Evolutionary conservation across 805 yeast genomes (phyloP).

Genomic region (Myxozyma lipomycoides): DNA sequence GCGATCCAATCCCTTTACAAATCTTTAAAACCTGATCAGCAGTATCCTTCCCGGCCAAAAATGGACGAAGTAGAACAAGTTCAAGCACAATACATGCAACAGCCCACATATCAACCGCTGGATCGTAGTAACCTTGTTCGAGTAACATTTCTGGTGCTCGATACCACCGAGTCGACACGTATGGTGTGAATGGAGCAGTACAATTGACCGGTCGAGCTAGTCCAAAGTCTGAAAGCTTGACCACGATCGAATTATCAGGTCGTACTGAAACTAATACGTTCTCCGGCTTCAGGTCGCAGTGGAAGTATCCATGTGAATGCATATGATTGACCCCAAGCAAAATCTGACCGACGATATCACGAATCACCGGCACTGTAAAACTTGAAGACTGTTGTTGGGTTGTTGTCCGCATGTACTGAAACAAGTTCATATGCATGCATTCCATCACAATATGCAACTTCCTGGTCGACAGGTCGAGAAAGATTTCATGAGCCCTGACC

Average conservation of each 20-base stretch:
- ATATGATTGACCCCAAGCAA: constrained; percentile 78
- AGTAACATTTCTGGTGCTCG: constrained; percentile 82
- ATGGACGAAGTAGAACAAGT: constrained; percentile 66
- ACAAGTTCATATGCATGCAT: constrained; percentile 74
- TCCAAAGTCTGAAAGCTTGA: constrained; percentile 94
- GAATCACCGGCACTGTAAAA: neutral
- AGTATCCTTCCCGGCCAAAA: constrained; percentile 80
- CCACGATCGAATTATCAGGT: constrained; percentile 47
- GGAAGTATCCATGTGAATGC: constrained; percentile 64
- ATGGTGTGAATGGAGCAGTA: constrained; percentile 62
- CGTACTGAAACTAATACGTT: constrained; percentile 59
- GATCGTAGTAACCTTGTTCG: constrained; percentile 54
- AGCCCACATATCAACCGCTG: constrained; percentile 89
- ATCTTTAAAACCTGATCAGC: constrained; percentile 73
- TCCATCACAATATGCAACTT: constrained; percentile 85
- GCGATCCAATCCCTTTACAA: constrained; percentile 68
- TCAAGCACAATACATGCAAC: constrained; percentile 89
- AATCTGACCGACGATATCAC: constrained; percentile 55
- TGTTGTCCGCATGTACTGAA: constrained; percentile 41
- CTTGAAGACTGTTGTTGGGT: neutral
- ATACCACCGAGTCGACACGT: constrained; percentile 96
- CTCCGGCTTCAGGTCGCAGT: constrained; percentile 92
- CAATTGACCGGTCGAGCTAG: constrained; percentile 71
- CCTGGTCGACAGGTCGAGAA: constrained; percentile 58
- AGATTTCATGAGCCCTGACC: constrained; percentile 72